Percentiles rank a stretch among this genome's conserved stretches.
phyloP scores from a whole-genome alignment of 371 early-diverging fungal genomes.

The Lichtheimia hyalospora region DNA sequence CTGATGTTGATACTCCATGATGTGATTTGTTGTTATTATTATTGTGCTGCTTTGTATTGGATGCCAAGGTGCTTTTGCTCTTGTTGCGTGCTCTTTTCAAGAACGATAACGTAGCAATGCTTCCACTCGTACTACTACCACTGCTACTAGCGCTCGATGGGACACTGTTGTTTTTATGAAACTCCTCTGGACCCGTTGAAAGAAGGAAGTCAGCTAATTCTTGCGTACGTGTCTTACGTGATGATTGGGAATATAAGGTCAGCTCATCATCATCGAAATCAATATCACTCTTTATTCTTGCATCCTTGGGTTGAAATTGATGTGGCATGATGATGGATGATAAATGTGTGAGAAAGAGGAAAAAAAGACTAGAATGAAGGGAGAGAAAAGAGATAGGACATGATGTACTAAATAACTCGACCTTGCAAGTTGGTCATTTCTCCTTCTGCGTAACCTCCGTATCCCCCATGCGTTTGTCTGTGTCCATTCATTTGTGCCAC shows the following conservation, averaged over 20 bases:
- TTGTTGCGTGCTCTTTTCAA: not conserved
- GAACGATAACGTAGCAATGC: not conserved
- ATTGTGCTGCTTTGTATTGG: not conserved
- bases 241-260: constrained; percentile 4
- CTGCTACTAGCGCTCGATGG: not conserved
- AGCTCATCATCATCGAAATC: constrained; percentile 16
- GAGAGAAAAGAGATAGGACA: constrained; percentile 3
- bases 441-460: constrained; percentile 3
- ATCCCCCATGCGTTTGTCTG: constrained; percentile 10
- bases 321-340: constrained; percentile 9
- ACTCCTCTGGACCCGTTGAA: constrained; percentile 36
- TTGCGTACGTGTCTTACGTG: constrained; percentile 28
- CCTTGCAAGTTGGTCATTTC: constrained; percentile 6
- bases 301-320: constrained; percentile 33
- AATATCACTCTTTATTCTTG: constrained; percentile 18
- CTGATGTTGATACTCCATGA: not conserved
- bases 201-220: constrained; percentile 34
- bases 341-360: not conserved
- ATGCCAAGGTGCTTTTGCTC: not conserved
- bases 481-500: constrained; percentile 1
- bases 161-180: constrained; percentile 9
- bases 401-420: not conserved
- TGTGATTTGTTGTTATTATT: too few species aligned
- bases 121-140: not conserved
- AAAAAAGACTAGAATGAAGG: constrained; percentile 6